Evolutionary conservation across 192 early-diverging fungal genomes (phyloP), one percentile per base, ranked within the genome.

Genomic region (Entomortierella chlamydospora): DNA sequence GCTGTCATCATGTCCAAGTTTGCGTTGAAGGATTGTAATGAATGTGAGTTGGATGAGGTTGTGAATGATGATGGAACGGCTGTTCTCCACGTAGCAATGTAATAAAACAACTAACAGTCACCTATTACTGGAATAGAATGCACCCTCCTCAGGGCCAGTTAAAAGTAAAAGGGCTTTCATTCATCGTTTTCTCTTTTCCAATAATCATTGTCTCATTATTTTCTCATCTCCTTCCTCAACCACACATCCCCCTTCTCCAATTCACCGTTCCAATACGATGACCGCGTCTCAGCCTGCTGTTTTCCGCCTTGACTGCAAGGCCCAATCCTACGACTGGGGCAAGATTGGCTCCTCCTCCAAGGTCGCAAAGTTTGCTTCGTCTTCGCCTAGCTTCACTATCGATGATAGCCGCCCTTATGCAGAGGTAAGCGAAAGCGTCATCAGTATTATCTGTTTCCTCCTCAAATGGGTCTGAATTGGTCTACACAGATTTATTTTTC

Each of bases 251-350:
- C 5, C 61, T n/a, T n/a, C n/a, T n/a, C n/a, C 23, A 12, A 9
- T 20, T 31, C 52, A 56, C 42, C 9, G 49, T 42, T 42, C 49
- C 34, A 31, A 33, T 22, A 57, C 51, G 25, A 71, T 70, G 62
- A 34, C 34, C 56, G 26, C 25, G 7, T 13, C 81, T 2, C 68
- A 73, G 23, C 74, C 81, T 17, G 22, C 82, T 54, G 72, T 90
- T 49, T 86, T 90, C 59, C 91, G 90, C 37, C 86, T 94, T 23
- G 70, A 88, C 57, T 91, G 93, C 68, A 83, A 84, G 29, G 92
- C 90, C 57, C 95, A 98, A 85, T 92, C 88, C 61, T 99, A 99
- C 87, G 96, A 95, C 81, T 99, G 98, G 98, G 98, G 98, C 41
- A 96, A 96, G 81, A 65, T 93, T 39, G 98, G 97, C 7, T 65